Percentiles rank a stretch among this genome's conserved stretches.
phyloP scores from a whole-genome alignment of 495 filamentous ascomycete genomes.

The Physcia stellaris region DNA sequence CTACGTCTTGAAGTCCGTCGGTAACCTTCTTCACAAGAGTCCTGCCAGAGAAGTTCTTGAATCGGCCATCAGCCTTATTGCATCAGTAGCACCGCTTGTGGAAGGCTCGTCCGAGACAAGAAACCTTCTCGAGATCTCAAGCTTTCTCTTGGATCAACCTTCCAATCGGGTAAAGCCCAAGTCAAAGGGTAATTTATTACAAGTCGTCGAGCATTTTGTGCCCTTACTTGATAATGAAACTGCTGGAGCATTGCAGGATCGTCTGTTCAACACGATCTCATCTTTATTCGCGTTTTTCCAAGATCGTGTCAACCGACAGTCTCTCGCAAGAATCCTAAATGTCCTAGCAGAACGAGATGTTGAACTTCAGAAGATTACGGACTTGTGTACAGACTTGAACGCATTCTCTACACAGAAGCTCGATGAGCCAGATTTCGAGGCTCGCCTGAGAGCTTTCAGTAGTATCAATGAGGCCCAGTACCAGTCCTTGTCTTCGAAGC shows the following conservation, averaged over 20 bases:
- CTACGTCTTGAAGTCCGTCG: constrained; percentile 48
- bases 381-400: constrained; percentile 68
- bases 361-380: constrained; percentile 47
- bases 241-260: constrained; percentile 39
- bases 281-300: constrained; percentile 79
- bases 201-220: constrained; percentile 62
- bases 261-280: constrained; percentile 48
- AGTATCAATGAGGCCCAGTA: constrained; percentile 42
- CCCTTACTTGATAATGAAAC: constrained; percentile 43
- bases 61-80: constrained; percentile 62
- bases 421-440: constrained; percentile 76
- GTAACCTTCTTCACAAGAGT: constrained; percentile 47
- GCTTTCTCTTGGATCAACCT: constrained; percentile 74
- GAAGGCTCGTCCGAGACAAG: constrained; percentile 52
- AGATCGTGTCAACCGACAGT: constrained; percentile 57
- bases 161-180: constrained; percentile 64
- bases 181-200: constrained; percentile 67
- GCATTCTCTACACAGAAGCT: constrained; percentile 52
- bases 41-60: constrained; percentile 58
- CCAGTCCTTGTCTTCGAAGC: constrained; percentile 46
- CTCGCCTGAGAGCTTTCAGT: constrained; percentile 63
- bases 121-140: constrained; percentile 59
- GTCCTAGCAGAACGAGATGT: constrained; percentile 52
- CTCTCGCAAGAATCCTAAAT: constrained; percentile 55
- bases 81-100: constrained; percentile 60